Base-by-base conservation (phyloP, 768 basidiomycete species). In the Russula foetens region DNA sequence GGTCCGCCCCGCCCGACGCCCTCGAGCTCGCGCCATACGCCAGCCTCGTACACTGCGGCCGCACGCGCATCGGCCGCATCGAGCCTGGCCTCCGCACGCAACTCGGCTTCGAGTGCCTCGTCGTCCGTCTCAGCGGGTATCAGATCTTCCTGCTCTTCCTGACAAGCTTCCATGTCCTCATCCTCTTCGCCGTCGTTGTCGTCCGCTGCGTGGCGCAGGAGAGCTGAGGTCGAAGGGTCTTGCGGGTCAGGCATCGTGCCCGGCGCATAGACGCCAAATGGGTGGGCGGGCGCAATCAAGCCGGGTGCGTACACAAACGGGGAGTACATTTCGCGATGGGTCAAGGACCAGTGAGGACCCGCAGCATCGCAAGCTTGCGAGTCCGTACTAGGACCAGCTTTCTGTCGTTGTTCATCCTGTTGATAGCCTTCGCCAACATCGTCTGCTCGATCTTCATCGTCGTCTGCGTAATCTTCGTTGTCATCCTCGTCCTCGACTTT, bases 1-100 rank as follows among this genome's bases (percentile, higher is more conserved):
- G 14, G 17, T 6, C 12, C 4, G 4, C 29, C 21, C 35, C 35
- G 38, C 35, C 29, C 6, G 14, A 0, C n/a, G 29, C 35, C 52
- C 2, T 35, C 33, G 2, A 59, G 38, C 52, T 59, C 59, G 38
- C 46, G 52, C 81, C 79, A 83, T 26, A 82, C 69, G n/a, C 58
- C 38, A 17, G 66, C 63, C 69, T 84, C 81, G 54, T 76, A 74
- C 23, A 55, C 60, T 33, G 59, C 66, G 24, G 74, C 76, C 15
- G 63, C 38, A 29, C 59, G 60, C 33, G 58, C 49, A 60, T 84
- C 81, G 54, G 46, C 39, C 28, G 67, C 54, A 35, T 84, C 78
- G 47, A 79, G 65, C 23, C 67, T 64, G 7, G 68, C 73, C 31
- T 84, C 83, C 8, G 77, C 77, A 23, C 68, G 53, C 50, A 83